phyloP scores from a whole-genome alignment of 2,329 filamentous ascomycete genomes.

The Stachybotrys chlorohalonatus region DNA sequence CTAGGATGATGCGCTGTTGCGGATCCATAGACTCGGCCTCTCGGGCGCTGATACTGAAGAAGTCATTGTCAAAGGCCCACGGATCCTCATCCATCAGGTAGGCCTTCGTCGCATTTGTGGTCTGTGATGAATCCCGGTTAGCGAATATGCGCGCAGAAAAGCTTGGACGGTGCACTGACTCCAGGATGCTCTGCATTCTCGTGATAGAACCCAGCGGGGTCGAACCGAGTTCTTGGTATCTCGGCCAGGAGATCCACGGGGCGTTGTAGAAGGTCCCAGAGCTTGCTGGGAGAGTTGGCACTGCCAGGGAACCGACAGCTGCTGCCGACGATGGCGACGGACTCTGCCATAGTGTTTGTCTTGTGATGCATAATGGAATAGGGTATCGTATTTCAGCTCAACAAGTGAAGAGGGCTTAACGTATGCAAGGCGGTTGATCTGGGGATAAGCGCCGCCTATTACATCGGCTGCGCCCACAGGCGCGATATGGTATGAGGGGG shows the following conservation, averaged over 20 bases:
- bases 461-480: background rate
- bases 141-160: background rate
- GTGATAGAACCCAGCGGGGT: conserved; percentile 1
- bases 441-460: background rate
- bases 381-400: background rate
- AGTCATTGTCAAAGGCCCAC: conserved; percentile 12
- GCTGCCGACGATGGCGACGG: conserved; percentile 31
- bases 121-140: background rate
- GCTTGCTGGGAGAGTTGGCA: conserved; percentile 20
- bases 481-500: background rate
- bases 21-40: conserved; percentile 24
- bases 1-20: conserved; percentile 20
- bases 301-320: conserved; percentile 28
- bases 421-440: background rate
- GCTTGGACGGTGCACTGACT: background rate
- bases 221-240: conserved; percentile 14
- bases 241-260: conserved; percentile 23
- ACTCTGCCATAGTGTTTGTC: conserved; percentile 11
- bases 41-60: conserved; percentile 20
- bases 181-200: background rate
- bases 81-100: conserved; percentile 9
- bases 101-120: background rate
- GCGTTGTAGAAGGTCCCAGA: conserved; percentile 23
- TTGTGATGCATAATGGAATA: background rate
- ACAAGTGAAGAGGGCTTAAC: background rate